Percentiles rank a stretch among this genome's conserved stretches.
phyloP scores from a whole-genome alignment of 2,329 filamentous ascomycete species.

The Monosporascus sp. region DNA sequence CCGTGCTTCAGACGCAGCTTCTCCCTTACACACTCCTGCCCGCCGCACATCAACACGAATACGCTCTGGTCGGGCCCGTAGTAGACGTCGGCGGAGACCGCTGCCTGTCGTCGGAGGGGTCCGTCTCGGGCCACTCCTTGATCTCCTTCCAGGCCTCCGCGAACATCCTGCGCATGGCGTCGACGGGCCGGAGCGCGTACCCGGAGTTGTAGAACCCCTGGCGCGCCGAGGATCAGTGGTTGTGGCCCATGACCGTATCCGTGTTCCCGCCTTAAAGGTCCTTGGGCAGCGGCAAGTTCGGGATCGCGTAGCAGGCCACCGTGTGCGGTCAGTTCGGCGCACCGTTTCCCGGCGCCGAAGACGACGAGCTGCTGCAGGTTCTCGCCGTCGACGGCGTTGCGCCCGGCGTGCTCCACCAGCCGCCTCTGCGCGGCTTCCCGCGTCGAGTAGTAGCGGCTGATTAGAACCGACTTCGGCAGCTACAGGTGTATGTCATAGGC shows the following conservation, averaged over 20 bases:
- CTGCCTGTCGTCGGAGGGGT: neutral
- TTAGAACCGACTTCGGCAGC: neutral
- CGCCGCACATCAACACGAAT: neutral
- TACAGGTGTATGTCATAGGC: neutral
- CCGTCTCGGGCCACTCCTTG: neutral
- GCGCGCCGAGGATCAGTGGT: neutral
- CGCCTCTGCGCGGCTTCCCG: neutral
- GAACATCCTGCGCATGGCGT: neutral
- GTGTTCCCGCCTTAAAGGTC: neutral
- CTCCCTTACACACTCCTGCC: constrained; percentile 1
- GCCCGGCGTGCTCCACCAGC: neutral
- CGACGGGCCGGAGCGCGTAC: neutral
- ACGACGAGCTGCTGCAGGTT: neutral
- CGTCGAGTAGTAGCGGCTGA: neutral
- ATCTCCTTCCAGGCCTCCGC: neutral
- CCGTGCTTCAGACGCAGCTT: neutral
- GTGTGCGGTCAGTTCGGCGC: neutral
- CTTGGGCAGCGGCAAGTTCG: neutral
- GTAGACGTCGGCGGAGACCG: neutral
- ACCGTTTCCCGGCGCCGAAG: neutral
- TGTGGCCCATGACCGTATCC: neutral
- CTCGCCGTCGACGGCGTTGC: neutral
- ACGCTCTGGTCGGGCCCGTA: neutral
- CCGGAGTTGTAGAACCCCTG: neutral
- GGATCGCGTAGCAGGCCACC: neutral